Conservation (phyloP, 2,329 filamentous ascomycete genomes). For the Talaromyces sp. region DNA sequence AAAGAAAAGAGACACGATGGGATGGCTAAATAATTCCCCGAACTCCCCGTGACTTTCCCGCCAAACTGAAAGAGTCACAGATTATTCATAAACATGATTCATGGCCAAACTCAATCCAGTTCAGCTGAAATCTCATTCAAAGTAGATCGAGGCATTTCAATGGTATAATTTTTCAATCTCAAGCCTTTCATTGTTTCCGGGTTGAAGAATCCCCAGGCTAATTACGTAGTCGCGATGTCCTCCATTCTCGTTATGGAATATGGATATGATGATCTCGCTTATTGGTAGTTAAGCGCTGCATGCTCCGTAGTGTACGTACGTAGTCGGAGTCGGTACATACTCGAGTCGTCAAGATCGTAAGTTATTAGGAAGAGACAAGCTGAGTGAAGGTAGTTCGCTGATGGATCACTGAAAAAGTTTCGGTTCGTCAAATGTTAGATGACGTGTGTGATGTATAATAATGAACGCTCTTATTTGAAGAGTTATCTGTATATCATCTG, state of each 20-base stretch:
- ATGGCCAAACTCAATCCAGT: slow-evolving; percentile 2
- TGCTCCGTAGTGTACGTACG: neutral
- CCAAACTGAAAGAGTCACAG: neutral
- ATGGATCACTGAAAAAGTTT: neutral
- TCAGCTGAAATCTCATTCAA: neutral
- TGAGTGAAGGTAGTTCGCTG: no score
- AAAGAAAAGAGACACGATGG: neutral
- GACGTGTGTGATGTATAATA: no score
- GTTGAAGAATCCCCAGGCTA: neutral
- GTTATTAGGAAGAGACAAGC: neutral
- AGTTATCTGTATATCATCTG: neutral
- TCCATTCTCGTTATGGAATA: neutral
- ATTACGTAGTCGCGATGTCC: neutral
- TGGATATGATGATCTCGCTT: neutral
- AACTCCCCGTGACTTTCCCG: neutral
- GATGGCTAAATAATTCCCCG: neutral
- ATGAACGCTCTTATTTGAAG: no score
- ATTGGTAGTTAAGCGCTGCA: neutral
- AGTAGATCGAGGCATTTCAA: neutral
- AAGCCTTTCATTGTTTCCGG: neutral
- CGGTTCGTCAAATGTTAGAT: neutral
- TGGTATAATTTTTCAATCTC: neutral
- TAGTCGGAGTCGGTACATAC: neutral
- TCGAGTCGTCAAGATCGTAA: neutral
- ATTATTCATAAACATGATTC: neutral